These are phyloP conservation scores for Castanea sativa DNA, from an alignment of 306 rosid genomes.

Conservation along the genomic window DNA sequence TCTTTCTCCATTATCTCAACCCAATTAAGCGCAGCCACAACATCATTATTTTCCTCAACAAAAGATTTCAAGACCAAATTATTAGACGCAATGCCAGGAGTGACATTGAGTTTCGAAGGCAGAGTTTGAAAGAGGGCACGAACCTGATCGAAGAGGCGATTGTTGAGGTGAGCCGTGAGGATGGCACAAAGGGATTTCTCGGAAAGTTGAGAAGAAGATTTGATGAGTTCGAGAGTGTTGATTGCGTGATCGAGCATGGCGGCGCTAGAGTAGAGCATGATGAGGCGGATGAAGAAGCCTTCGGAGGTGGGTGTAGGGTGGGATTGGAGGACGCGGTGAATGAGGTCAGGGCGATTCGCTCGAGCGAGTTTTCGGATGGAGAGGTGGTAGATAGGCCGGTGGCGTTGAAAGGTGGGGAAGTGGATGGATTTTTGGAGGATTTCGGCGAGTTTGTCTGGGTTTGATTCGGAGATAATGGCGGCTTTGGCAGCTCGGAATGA, in stretches of 20 bases:
- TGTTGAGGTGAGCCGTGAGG: conserved; percentile 13
- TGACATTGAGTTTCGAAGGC: conserved; percentile 14
- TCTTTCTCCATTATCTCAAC: conserved; percentile 15
- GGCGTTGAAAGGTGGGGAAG: conserved; percentile 17
- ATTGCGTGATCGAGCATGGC: conserved; percentile 17
- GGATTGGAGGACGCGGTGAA: conserved; percentile 7
- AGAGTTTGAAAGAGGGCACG: conserved; percentile 3
- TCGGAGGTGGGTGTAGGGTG: conserved; percentile 10
- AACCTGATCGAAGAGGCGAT: conserved; percentile 14
- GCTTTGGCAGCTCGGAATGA: conserved; percentile 18
- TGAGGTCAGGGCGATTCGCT: conserved; percentile 22
- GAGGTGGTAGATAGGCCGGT: conserved; percentile 20
- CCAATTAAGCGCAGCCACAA: conserved; percentile 19
- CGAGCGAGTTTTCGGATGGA: conserved; percentile 23
- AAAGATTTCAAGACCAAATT: conserved; percentile 22
- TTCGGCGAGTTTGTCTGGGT: conserved; percentile 24
- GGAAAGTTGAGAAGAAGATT: conserved; percentile 12
- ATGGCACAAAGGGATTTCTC: conserved; percentile 25
- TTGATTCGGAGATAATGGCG: conserved; percentile 19
- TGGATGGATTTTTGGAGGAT: conserved; percentile 3
- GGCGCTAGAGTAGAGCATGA: conserved; percentile 17
- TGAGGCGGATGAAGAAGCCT: conserved; percentile 27
- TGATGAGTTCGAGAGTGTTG: conserved; percentile 7
- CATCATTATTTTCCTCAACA: conserved; percentile 13
- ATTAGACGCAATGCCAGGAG: conserved; percentile 8